phyloP scores from a whole-genome alignment of 1,284 basidiomycete species.

The Microbotryomycetes sp. region DNA sequence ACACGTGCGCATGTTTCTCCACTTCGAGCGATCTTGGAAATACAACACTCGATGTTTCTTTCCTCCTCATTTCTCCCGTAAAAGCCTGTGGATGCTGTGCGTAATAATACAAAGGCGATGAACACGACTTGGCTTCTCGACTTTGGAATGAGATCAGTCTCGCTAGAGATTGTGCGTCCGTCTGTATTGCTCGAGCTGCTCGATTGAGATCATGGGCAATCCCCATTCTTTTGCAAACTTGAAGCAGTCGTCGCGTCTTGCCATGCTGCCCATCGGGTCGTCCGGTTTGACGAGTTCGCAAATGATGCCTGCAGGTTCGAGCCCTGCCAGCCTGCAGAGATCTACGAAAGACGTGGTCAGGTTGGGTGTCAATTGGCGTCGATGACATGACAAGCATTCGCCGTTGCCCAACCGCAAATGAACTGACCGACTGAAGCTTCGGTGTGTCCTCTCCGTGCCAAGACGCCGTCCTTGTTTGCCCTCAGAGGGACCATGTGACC shows the following conservation, averaged over 20 bases:
- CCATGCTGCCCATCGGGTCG: slow-evolving; percentile 79
- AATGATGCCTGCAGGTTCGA: slow-evolving; percentile 73
- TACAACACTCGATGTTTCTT: too few species aligned
- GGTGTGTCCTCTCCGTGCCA: slow-evolving; percentile 83
- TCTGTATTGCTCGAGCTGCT: slow-evolving; percentile 49
- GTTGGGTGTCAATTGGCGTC: too few species aligned
- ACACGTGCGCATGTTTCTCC: too few species aligned
- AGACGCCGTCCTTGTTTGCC: slow-evolving; percentile 74
- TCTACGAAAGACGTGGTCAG: too few species aligned
- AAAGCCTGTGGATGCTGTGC: too few species aligned
- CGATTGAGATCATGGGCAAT: slow-evolving; percentile 88
- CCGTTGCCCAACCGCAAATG: too few species aligned
- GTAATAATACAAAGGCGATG: too few species aligned
- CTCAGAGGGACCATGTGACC: slow-evolving; percentile 93
- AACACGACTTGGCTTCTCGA: too few species aligned
- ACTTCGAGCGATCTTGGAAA: too few species aligned
- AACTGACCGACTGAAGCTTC: slow-evolving; percentile 67
- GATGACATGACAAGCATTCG: background rate
- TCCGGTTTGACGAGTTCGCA: slow-evolving; percentile 96
- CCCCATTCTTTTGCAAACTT: slow-evolving; percentile 87
- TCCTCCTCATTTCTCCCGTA: too few species aligned
- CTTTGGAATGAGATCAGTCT: too few species aligned
- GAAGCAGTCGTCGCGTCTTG: slow-evolving; percentile 85
- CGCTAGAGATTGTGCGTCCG: background rate
- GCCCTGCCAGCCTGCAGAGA: slow-evolving; percentile 69